Evolutionary conservation across 2,329 filamentous ascomycete species (phyloP).

Genomic region (Trichoderma aggressivum): DNA sequence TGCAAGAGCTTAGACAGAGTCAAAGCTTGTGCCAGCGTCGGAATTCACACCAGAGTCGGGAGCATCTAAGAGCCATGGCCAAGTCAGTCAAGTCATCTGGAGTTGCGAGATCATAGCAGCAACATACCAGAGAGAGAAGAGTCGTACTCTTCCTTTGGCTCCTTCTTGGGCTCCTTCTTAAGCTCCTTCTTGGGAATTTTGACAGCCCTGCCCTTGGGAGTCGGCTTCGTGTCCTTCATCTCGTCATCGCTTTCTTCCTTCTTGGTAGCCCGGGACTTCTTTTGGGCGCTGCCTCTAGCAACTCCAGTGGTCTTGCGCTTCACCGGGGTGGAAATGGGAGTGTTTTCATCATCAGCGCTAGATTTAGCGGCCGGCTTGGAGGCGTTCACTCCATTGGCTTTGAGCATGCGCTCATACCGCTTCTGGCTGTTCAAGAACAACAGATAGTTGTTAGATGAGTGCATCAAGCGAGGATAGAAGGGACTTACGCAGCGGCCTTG

Average conservation of each 20-base stretch:
- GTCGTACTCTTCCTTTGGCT: slow-evolving; percentile 24
- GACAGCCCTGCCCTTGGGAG: neutral
- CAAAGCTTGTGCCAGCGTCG: slow-evolving; percentile 12
- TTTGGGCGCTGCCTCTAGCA: slow-evolving; percentile 25
- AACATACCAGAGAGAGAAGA: slow-evolving; percentile 29
- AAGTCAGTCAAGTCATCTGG: neutral
- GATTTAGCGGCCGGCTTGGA: slow-evolving; percentile 19
- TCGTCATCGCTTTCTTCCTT: slow-evolving; percentile 26
- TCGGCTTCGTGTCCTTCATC: slow-evolving; percentile 20
- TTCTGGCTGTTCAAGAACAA: slow-evolving; percentile 51
- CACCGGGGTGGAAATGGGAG: slow-evolving; percentile 23
- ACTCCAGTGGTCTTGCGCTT: slow-evolving; percentile 32
- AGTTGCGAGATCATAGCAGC: neutral
- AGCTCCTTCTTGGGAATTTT: slow-evolving; percentile 20
- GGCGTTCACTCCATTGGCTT: slow-evolving; percentile 48
- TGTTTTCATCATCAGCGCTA: slow-evolving; percentile 10
- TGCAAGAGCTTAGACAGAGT: neutral
- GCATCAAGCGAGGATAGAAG: neutral
- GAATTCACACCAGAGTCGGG: slow-evolving; percentile 3
- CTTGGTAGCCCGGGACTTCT: slow-evolving; percentile 28
- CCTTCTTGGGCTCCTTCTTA: slow-evolving; percentile 21
- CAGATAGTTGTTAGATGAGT: neutral
- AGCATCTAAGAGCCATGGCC: neutral
- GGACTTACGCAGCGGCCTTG: slow-evolving; percentile 67
- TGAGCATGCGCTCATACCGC: slow-evolving; percentile 64